Percentiles rank a stretch among this genome's conserved stretches.
Evolutionary conservation across 257 asterid genomes (phyloP).

Genomic region (Capsicum chinense): DNA sequence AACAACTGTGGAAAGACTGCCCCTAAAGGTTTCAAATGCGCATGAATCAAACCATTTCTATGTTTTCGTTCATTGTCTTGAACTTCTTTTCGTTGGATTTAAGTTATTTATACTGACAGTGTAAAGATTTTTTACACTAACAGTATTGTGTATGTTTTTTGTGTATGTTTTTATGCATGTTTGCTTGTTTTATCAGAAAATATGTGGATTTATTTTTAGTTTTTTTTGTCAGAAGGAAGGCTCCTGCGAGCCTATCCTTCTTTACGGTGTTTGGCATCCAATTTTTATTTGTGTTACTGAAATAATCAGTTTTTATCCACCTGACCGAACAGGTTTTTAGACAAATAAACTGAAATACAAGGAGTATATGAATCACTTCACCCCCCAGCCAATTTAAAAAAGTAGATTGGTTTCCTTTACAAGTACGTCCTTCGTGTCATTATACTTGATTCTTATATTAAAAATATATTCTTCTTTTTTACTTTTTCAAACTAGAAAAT

Average conservation of each 20-base stretch:
- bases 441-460: too few relatives aligned
- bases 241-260: not conserved
- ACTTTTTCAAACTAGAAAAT: too few relatives aligned
- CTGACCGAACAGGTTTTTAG: too few relatives aligned
- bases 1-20: conserved; percentile 34
- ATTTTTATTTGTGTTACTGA: not conserved
- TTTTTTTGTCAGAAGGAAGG: not conserved
- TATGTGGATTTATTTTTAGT: not conserved
- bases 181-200: not conserved
- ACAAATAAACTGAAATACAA: too few relatives aligned
- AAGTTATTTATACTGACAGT: not conserved
- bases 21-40: conserved; percentile 30
- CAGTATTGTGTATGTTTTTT: not conserved
- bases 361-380: too few relatives aligned
- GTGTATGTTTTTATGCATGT: not conserved
- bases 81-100: not conserved
- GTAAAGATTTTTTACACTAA: not conserved
- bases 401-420: too few relatives aligned
- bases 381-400: too few relatives aligned
- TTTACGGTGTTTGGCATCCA: not conserved
- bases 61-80: not conserved
- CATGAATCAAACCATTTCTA: not conserved
- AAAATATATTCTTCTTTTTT: too few relatives aligned
- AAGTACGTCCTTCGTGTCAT: too few relatives aligned
- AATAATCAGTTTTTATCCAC: too few relatives aligned